A percentile compares a stretch with the other conserved stretches of the same genome.
phyloP scores from a whole-genome alignment of 305 asterid species.

The Fraxinus baroniana region DNA sequence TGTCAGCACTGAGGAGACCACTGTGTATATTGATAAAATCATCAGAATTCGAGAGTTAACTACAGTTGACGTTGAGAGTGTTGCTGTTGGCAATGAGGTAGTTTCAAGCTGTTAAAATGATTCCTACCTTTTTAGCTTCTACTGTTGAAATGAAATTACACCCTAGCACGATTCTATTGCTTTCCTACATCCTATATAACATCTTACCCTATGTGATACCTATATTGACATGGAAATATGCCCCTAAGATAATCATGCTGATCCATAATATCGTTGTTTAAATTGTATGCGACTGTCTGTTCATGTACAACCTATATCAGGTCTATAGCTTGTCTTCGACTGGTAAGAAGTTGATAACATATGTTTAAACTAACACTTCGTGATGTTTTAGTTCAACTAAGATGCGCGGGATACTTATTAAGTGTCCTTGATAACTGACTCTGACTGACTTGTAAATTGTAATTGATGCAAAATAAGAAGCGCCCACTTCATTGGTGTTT shows the following conservation, averaged over 20 bases:
- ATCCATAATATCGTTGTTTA: neutral
- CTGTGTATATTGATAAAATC: slow-evolving; percentile 65
- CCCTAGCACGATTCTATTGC: slow-evolving; percentile 18
- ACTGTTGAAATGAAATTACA: neutral
- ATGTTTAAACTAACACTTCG: neutral
- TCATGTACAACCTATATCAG: neutral
- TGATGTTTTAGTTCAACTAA: slow-evolving; percentile 5
- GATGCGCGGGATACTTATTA: neutral
- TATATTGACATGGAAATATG: slow-evolving; percentile 1
- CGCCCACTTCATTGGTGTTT: slow-evolving; percentile 3
- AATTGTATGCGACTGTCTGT: neutral
- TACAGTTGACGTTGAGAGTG: slow-evolving; percentile 42
- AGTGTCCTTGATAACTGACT: slow-evolving; percentile 1
- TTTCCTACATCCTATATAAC: neutral
- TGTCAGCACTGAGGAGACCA: slow-evolving; percentile 48
- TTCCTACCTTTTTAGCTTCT: neutral
- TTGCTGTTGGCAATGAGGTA: slow-evolving; percentile 48
- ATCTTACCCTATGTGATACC: slow-evolving; percentile 1
- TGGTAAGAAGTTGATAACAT: neutral
- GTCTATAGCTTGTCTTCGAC: neutral
- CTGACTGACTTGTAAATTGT: neutral
- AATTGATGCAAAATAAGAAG: neutral
- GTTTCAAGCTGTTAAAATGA: neutral
- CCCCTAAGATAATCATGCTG: slow-evolving; percentile 7
- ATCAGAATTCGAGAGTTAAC: slow-evolving; percentile 67